Percentiles rank a stretch among this genome's conserved stretches.
These are phyloP conservation scores for Vicia sativa DNA, from an alignment of 306 rosid genomes.

Conservation along the genomic window DNA sequence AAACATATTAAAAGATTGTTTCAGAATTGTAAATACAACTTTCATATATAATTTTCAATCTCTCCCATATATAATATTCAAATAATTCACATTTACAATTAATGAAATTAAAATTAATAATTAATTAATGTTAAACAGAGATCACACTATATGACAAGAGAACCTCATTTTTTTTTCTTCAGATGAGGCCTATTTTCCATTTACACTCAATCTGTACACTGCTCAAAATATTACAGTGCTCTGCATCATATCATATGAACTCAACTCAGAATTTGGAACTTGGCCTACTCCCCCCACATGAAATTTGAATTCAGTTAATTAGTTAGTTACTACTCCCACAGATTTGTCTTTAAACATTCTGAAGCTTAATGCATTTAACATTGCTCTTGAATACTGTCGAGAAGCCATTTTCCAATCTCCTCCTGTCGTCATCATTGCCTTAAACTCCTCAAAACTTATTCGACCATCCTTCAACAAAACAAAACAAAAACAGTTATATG, in stretches of 20 bases:
- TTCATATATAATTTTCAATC: neutral
- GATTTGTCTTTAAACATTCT: slow-evolving; percentile 73
- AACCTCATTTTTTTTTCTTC: slow-evolving; percentile 36
- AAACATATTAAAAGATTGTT: too few species aligned
- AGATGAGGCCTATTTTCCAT: slow-evolving; percentile 18
- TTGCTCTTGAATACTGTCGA: slow-evolving; percentile 83
- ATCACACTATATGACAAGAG: slow-evolving; percentile 26
- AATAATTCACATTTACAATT: slow-evolving; percentile 24
- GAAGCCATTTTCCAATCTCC: slow-evolving; percentile 95
- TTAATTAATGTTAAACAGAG: slow-evolving; percentile 16
- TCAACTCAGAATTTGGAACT: slow-evolving; percentile 17
- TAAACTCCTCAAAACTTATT: slow-evolving; percentile 80
- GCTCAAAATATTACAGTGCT: slow-evolving; percentile 30
- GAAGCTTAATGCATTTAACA: slow-evolving; percentile 77
- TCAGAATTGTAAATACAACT: too few species aligned
- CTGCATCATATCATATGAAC: slow-evolving; percentile 26
- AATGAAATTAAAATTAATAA: slow-evolving; percentile 25
- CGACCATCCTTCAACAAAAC: slow-evolving; percentile 68
- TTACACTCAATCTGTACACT: slow-evolving; percentile 43
- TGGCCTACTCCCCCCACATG: slow-evolving; percentile 14
- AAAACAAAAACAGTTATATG: neutral
- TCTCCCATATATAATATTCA: neutral
- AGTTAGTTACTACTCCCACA: slow-evolving; percentile 15
- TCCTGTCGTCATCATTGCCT: slow-evolving; percentile 88
- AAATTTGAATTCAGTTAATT: neutral